Evolutionary conservation across 176 grass and related monocot species (phyloP), one percentile per base, ranked within the genome.

Genomic region (Zoysia japonica): DNA sequence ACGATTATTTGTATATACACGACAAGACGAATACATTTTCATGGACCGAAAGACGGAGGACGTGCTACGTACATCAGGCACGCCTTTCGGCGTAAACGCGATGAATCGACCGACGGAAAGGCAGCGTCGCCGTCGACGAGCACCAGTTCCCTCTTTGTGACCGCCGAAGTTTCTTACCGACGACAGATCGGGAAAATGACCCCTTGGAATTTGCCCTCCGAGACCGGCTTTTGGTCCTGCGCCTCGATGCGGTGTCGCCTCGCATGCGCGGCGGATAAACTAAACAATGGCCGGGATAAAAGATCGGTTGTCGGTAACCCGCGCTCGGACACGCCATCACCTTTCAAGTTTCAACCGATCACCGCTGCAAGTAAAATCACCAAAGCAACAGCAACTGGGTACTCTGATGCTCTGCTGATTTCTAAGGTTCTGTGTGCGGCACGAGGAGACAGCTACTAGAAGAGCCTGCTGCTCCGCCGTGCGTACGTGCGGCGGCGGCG

Each of bases 231-330:
- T 65, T 48, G 28, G n/a, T 59, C n/a, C n/a, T 17, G 61, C 17
- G 56, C 9, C 52, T 61, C 60, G 63, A 69, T 86, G 84, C 69
- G 70, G 49, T 69, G 84, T 76, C 71, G 53, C 52, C 61, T 43
- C 84, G 75, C 77, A 80, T 86, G 84, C 5, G 2, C 55, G 8
- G 70, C 64, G 54, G 54, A 45, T 52, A 81, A 51, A 43, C 47
- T 72, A 79, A 83, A 72, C 40, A 46, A 62, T 11, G 63, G 38
- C 69, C 67, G 50, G 7, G 69, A 74, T 80, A 66, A 28, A 28
- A 52, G 44, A 70, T n/a, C 65, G 69, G 72, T 20, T 35, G 11
- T 46, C 40, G 47, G 28, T 55, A 42, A 79, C 38, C 3, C 9
- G 47, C 14, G 3, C 28, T 10, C 9, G 36, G 19, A 4, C 74